Base-by-base conservation (phyloP, 2,329 filamentous ascomycete species). In the Calonectria fujianensis region DNA sequence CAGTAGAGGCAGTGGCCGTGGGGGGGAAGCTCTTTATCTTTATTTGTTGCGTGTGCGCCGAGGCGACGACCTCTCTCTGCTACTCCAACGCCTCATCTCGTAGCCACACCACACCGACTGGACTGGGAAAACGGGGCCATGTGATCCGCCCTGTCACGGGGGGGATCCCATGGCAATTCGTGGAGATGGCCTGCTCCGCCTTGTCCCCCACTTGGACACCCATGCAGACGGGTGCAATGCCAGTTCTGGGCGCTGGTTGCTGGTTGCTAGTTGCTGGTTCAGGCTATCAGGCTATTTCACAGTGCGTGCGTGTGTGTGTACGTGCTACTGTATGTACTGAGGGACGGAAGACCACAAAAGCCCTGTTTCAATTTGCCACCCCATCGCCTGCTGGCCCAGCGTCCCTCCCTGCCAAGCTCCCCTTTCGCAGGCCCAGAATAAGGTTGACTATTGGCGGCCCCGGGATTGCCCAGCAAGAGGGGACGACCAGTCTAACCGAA, bases 361-460 rank as follows among this genome's bases (percentile, higher is more conserved):
- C 57, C 57, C 31, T 63, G 57, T 63, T 63, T 63, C 57, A 63
- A 63, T 63, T 63, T 63, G 57, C 57, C 57, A 63, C 57, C 57
- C 57, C 37, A 29, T 63, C 27, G 37, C 24, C 24, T 24, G 24
- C n/a, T 18, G 27, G 27, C 14, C 39, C 39, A 20, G 39, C 39
- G 18, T 20, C 39, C 45, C 45, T n/a, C 41, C 41, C 41, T 48
- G 41, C 41, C 6, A 24, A 24, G 35, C 35, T 29, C 37, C 57
- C 57, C 35, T 63, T 63, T 41, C 35, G 13, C n/a, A 10, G 6
- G 35, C 35, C 3, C 24, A 3, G 35, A 63, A 29, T 41, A 63
- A 63, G 37, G 57, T 63, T 63, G 57, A 63, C 57, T 41, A 63
- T 63, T 63, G 57, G 57, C 24, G 57, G 39, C 35, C 35, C 52